Conservation (phyloP, 345 rosid species). For the Lepidium didymum region DNA sequence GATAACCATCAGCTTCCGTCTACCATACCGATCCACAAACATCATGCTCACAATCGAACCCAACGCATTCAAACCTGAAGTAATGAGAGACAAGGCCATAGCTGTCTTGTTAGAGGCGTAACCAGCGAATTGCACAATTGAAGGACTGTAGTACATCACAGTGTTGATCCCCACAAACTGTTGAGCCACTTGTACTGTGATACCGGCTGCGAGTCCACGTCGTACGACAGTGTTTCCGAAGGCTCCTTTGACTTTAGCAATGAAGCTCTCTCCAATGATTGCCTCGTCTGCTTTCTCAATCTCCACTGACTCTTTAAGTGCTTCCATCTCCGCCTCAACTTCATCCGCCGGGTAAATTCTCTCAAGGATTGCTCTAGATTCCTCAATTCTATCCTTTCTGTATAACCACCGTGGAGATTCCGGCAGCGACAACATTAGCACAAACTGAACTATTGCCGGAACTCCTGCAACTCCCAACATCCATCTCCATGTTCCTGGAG, state of each 20-base stretch:
- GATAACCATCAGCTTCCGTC: constrained; percentile 70
- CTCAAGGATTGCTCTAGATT: constrained; percentile 55
- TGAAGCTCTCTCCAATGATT: constrained; percentile 34
- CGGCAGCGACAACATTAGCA: constrained; percentile 59
- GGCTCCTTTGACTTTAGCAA: constrained; percentile 63
- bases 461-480: constrained; percentile 79
- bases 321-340: constrained; percentile 49
- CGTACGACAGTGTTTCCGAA: constrained; percentile 38
- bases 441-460: constrained; percentile 60
- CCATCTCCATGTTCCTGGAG: constrained; percentile 86
- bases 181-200: constrained; percentile 82
- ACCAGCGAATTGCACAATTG: constrained; percentile 86
- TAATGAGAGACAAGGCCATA: constrained; percentile 71
- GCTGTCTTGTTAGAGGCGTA: constrained; percentile 77
- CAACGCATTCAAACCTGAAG: constrained; percentile 72
- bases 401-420: constrained; percentile 94
- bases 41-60: constrained; percentile 76
- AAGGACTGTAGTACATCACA: constrained; percentile 81
- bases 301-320: constrained; percentile 45
- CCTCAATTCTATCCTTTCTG: constrained; percentile 38
- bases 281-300: constrained; percentile 52
- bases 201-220: constrained; percentile 74
- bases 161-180: constrained; percentile 92
- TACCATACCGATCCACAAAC: constrained; percentile 71
- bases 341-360: constrained; percentile 59